A percentile compares a stretch with the other conserved stretches of the same genome.
Evolutionary conservation across 1,284 basidiomycete species (phyloP).

Genomic region (Microbotryum scabiosae): DNA sequence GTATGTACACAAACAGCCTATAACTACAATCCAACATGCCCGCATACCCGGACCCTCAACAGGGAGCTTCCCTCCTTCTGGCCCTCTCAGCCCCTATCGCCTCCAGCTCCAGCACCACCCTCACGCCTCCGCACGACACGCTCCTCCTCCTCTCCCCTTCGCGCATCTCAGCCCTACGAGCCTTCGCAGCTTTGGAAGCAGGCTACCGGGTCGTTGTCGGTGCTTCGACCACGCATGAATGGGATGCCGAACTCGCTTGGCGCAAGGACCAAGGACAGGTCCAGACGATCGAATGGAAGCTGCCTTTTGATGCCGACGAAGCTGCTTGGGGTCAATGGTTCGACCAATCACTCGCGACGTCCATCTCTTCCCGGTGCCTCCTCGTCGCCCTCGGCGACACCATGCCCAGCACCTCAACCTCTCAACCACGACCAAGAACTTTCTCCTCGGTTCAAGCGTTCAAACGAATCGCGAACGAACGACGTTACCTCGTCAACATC

Average conservation of each 20-base stretch:
- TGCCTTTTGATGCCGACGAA: constrained; percentile 40
- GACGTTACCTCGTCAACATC: constrained; percentile 71
- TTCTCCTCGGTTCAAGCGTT: constrained; percentile 39
- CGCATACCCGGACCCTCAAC: constrained; percentile 37
- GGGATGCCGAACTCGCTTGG: constrained; percentile 66
- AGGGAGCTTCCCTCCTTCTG: constrained; percentile 67
- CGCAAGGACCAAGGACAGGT: constrained; percentile 53
- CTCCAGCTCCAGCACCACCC: constrained; percentile 29
- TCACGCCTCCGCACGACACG: constrained; percentile 33
- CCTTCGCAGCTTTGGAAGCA: constrained; percentile 73
- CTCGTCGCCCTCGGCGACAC: constrained; percentile 27
- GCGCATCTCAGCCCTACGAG: constrained; percentile 66
- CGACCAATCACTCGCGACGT: no score
- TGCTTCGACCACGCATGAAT: constrained; percentile 41
- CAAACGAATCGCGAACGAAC: constrained; percentile 48
- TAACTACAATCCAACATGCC: not conserved
- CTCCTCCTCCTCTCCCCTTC: constrained; percentile 68
- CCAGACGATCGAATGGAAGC: constrained; percentile 49
- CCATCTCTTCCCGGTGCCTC: constrained; percentile 2
- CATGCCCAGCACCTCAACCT: not conserved
- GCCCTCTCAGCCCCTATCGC: constrained; percentile 55
- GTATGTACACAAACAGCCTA: no score
- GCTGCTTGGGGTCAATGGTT: constrained; percentile 30
- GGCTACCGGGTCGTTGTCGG: constrained; percentile 64
- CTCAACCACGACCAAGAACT: not conserved